Percentiles rank a stretch among this genome's conserved stretches.
phyloP scores from a whole-genome alignment of 177 flowering plant species.

The Vitis hybrid region DNA sequence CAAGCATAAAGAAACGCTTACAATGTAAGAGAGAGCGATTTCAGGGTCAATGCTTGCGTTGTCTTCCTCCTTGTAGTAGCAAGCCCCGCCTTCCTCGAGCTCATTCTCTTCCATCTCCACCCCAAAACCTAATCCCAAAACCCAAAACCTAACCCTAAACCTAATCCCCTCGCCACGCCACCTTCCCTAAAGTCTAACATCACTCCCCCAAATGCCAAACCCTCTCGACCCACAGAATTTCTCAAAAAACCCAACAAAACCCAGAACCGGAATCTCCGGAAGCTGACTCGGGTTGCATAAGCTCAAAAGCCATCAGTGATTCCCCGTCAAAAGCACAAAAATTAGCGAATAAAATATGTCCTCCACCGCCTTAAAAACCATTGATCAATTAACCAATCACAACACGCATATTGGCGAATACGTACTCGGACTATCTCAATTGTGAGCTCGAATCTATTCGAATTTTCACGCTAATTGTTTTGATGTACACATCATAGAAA shows the following conservation, averaged over 20 bases:
- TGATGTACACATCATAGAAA: too few relatives aligned
- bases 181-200: constrained; percentile 36
- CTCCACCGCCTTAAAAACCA: too few relatives aligned
- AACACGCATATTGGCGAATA: too few relatives aligned
- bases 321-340: neutral
- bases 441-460: too few relatives aligned
- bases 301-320: constrained; percentile 14
- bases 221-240: constrained; percentile 11
- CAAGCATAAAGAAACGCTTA: constrained; percentile 33
- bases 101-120: constrained; percentile 30
- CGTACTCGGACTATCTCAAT: too few relatives aligned
- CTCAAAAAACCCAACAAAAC: constrained; percentile 20
- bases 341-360: neutral
- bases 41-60: constrained; percentile 53
- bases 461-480: too few relatives aligned
- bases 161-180: constrained; percentile 15
- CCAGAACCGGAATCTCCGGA: constrained; percentile 9
- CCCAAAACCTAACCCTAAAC: constrained; percentile 18
- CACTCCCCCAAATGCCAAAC: constrained; percentile 4
- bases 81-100: constrained; percentile 74
- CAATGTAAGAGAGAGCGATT: constrained; percentile 66
- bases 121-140: constrained; percentile 12
- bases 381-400: too few relatives aligned
- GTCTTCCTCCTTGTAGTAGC: constrained; percentile 33
- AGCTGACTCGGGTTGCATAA: neutral